Evolutionary conservation across 441 rosid species (phyloP).

Genomic region (Macaranga tanarius): DNA sequence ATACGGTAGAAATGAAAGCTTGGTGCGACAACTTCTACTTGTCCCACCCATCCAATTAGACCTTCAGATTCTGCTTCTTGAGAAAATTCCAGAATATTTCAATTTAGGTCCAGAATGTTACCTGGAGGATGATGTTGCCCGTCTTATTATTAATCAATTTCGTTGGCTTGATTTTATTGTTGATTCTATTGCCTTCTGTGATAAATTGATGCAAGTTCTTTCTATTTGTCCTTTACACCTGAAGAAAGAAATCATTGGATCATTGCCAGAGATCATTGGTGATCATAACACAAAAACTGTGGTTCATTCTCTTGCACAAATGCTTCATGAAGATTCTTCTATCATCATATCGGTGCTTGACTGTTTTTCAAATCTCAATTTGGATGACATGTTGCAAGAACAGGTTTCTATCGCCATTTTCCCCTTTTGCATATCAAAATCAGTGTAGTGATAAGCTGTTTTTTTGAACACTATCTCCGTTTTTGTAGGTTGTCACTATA

Average conservation of each 20-base stretch:
- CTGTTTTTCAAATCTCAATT: slow-evolving; percentile 68
- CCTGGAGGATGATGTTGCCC: slow-evolving; percentile 59
- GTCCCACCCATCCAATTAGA: slow-evolving; percentile 70
- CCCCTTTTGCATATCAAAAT: not conserved
- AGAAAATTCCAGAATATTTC: slow-evolving; percentile 80
- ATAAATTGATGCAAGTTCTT: slow-evolving; percentile 69
- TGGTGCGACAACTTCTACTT: slow-evolving; percentile 62
- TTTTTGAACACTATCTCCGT: not conserved
- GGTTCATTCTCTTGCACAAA: slow-evolving; percentile 63
- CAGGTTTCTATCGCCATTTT: slow-evolving; percentile 44
- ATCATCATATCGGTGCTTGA: slow-evolving; percentile 72
- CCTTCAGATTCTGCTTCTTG: slow-evolving; percentile 61
- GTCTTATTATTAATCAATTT: slow-evolving; percentile 70
- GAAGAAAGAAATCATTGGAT: slow-evolving; percentile 84
- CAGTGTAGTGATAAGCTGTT: not conserved
- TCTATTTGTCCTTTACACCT: slow-evolving; percentile 62
- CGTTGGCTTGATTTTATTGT: slow-evolving; percentile 82
- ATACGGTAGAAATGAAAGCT: slow-evolving; percentile 47
- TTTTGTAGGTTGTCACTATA: slow-evolving; percentile 57
- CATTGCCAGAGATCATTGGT: slow-evolving; percentile 84
- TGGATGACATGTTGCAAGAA: slow-evolving; percentile 69
- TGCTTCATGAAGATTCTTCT: slow-evolving; percentile 78
- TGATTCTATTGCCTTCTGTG: slow-evolving; percentile 50
- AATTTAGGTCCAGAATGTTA: slow-evolving; percentile 33
- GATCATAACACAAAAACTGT: slow-evolving; percentile 55